These are phyloP conservation scores for Kazachstania bromeliacearum DNA, from an alignment of 805 yeast species.

Conservation along the genomic window DNA sequence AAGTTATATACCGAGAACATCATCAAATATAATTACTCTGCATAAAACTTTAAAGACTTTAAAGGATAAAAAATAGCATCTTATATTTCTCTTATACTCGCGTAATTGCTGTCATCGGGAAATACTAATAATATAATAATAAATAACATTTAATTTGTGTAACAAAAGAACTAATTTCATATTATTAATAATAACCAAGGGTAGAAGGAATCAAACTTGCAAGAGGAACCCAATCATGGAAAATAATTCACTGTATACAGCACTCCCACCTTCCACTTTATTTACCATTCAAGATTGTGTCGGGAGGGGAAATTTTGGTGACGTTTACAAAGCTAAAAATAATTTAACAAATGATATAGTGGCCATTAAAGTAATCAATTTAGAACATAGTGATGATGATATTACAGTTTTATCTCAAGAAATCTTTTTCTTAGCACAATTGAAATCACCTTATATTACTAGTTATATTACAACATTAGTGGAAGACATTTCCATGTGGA, in stretches of 20 bases:
- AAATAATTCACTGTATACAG: neutral
- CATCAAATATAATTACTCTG: slow-evolving; percentile 7
- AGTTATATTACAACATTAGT: slow-evolving; percentile 55
- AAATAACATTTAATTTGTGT: no score
- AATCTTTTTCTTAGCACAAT: slow-evolving; percentile 59
- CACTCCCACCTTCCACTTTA: slow-evolving; percentile 20
- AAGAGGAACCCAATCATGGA: slow-evolving; percentile 2
- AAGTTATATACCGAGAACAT: slow-evolving; percentile 5
- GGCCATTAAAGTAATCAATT: slow-evolving; percentile 79
- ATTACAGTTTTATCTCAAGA: slow-evolving; percentile 65
- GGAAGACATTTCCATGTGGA: slow-evolving; percentile 65
- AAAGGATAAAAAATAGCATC: slow-evolving; percentile 4
- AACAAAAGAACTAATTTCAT: no score
- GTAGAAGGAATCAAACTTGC: no score
- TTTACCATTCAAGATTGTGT: slow-evolving; percentile 45
- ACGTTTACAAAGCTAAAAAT: slow-evolving; percentile 58
- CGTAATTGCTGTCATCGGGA: no score
- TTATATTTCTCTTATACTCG: no score
- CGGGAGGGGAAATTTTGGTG: slow-evolving; percentile 83
- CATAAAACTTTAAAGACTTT: slow-evolving; percentile 6
- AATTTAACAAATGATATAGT: slow-evolving; percentile 37
- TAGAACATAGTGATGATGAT: slow-evolving; percentile 74
- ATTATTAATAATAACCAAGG: no score
- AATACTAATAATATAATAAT: no score
- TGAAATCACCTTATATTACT: slow-evolving; percentile 61